Evolutionary conservation across 345 rosid species (phyloP).

Genomic region (Corchorus capsularis): DNA sequence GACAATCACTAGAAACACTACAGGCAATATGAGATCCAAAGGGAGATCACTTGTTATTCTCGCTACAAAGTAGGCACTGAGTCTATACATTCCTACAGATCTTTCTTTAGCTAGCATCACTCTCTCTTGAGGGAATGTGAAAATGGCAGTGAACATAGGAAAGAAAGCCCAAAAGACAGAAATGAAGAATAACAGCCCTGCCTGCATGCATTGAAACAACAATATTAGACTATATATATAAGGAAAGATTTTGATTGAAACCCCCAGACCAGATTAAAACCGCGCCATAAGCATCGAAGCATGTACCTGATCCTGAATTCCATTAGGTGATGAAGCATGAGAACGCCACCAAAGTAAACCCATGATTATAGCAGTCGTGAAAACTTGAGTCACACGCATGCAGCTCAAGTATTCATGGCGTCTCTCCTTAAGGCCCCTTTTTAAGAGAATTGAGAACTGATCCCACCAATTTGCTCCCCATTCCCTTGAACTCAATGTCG

Average conservation of each 20-base stretch:
- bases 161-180: slow-evolving; percentile 42
- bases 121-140: slow-evolving; percentile 42
- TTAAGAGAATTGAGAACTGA: slow-evolving; percentile 32
- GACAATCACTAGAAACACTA: slow-evolving; percentile 28
- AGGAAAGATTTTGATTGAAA: neutral
- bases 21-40: slow-evolving; percentile 35
- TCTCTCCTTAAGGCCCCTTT: slow-evolving; percentile 32
- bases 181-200: slow-evolving; percentile 39
- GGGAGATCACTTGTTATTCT: slow-evolving; percentile 35
- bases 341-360: slow-evolving; percentile 39
- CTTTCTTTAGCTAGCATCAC: slow-evolving; percentile 40
- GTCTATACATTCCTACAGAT: slow-evolving; percentile 40
- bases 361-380: slow-evolving; percentile 27
- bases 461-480: slow-evolving; percentile 36
- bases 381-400: slow-evolving; percentile 30
- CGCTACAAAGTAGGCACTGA: slow-evolving; percentile 36
- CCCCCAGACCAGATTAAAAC: neutral
- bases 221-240: neutral
- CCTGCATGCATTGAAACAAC: slow-evolving; percentile 23
- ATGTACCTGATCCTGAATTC: slow-evolving; percentile 37
- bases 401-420: slow-evolving; percentile 35
- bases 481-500: slow-evolving; percentile 10
- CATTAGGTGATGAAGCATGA: slow-evolving; percentile 28
- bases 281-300: neutral
- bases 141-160: slow-evolving; percentile 37